phyloP scores from a whole-genome alignment of 768 basidiomycete genomes.

The Leccinum barrowsii region DNA sequence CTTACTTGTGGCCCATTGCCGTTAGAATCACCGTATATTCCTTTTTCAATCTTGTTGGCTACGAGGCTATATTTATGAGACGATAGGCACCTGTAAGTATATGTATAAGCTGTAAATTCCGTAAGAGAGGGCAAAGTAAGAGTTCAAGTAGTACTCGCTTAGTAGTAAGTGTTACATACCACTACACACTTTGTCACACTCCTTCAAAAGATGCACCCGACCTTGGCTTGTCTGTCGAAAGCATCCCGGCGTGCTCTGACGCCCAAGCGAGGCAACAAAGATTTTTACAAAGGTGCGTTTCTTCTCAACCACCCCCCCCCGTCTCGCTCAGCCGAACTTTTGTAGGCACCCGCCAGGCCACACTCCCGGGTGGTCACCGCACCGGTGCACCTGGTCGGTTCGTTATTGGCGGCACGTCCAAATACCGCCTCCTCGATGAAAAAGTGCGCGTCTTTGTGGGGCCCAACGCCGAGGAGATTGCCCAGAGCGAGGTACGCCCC shows the following conservation, averaged over 20 bases:
- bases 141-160: neutral
- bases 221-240: constrained; percentile 67
- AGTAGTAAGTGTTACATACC: no score
- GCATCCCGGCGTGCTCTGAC: constrained; percentile 82
- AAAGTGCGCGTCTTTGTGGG: constrained; percentile 83
- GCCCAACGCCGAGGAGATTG: constrained; percentile 64
- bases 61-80: neutral
- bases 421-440: constrained; percentile 79
- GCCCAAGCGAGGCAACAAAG: constrained; percentile 88
- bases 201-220: constrained; percentile 55
- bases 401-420: constrained; percentile 69
- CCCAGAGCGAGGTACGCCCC: constrained; percentile 44
- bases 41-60: neutral
- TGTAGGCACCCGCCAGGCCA: constrained; percentile 78
- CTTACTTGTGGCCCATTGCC: neutral
- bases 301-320: neutral
- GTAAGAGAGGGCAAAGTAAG: neutral
- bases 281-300: constrained; percentile 88
- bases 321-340: neutral
- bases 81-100: neutral
- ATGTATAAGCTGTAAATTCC: neutral
- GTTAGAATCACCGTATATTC: neutral
- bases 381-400: constrained; percentile 89
- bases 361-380: constrained; percentile 77
- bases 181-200: neutral